Conservation (phyloP, 1,139 yeast genomes). For the Meyerozyma sp. region DNA sequence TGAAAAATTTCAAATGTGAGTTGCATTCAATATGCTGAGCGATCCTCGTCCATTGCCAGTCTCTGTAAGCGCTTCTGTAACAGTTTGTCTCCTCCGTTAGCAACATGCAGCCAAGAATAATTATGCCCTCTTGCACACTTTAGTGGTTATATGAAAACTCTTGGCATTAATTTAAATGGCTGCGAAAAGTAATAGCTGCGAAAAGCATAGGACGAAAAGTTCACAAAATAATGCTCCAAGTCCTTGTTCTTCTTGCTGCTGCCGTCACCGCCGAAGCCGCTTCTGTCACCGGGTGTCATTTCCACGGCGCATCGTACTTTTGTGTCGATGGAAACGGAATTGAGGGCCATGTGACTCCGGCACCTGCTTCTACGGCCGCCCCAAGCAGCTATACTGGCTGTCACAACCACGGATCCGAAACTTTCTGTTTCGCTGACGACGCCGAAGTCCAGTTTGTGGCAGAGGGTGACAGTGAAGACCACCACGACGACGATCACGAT, state of each 20-base stretch:
- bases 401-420: conserved; percentile 22
- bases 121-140: neutral
- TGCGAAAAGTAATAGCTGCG: neutral
- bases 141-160: neutral
- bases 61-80: no score
- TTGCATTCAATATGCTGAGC: no score
- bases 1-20: no score
- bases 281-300: conserved; percentile 23
- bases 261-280: conserved; percentile 6
- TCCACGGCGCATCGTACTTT: conserved; percentile 19
- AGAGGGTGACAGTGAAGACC: neutral
- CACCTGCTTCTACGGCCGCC: conserved; percentile 17
- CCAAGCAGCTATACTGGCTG: conserved; percentile 23
- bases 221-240: neutral
- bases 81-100: no score
- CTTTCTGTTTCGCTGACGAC: conserved; percentile 1
- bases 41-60: no score
- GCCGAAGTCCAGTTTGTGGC: neutral
- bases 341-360: conserved; percentile 25
- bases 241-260: neutral
- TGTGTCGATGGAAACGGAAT: conserved; percentile 22
- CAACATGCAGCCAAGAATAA: no score
- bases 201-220: no score
- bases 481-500: neutral
- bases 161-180: neutral